Evolutionary conservation across 768 basidiomycete species (phyloP).

Genomic region (Lentinula aciculospora): DNA sequence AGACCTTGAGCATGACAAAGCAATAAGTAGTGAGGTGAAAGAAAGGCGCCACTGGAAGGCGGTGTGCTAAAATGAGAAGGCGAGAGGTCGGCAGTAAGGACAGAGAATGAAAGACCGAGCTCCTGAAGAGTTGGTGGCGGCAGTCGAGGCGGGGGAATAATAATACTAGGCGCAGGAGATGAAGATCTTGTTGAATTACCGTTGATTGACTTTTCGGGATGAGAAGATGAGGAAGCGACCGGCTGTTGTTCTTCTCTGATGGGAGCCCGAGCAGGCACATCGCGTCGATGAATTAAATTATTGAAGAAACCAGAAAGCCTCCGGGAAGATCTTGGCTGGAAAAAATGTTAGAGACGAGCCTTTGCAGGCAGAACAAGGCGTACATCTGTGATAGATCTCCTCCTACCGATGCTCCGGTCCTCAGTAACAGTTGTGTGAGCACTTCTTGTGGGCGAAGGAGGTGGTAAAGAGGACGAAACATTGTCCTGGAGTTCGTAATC

Average conservation of each 20-base stretch:
- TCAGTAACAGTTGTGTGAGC: slow-evolving; percentile 13
- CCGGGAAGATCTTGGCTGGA: slow-evolving; percentile 57
- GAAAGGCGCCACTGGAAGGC: slow-evolving; percentile 72
- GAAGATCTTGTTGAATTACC: slow-evolving; percentile 42
- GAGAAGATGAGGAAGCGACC: slow-evolving; percentile 14
- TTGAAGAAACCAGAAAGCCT: slow-evolving; percentile 84
- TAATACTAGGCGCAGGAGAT: slow-evolving; percentile 52
- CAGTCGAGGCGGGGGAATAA: slow-evolving; percentile 66
- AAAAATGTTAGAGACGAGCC: slow-evolving; percentile 10
- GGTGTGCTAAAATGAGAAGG: slow-evolving; percentile 77
- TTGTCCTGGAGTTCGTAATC: not conserved
- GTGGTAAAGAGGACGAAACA: not conserved
- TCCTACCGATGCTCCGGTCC: slow-evolving; percentile 32
- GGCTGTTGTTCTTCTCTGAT: slow-evolving; percentile 26
- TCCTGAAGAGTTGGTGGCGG: slow-evolving; percentile 70
- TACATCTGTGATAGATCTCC: slow-evolving; percentile 59
- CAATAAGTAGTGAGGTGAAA: slow-evolving; percentile 76
- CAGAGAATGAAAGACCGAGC: slow-evolving; percentile 66
- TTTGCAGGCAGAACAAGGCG: slow-evolving; percentile 16
- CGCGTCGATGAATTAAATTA: slow-evolving; percentile 70
- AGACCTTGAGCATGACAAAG: slow-evolving; percentile 84
- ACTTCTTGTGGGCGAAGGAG: slow-evolving; percentile 4
- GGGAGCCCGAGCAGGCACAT: slow-evolving; percentile 30
- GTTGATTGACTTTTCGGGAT: slow-evolving; percentile 22
- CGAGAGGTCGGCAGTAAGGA: slow-evolving; percentile 61